phyloP scores from a whole-genome alignment of 768 basidiomycete species.

The Amanita subjunquillea region DNA sequence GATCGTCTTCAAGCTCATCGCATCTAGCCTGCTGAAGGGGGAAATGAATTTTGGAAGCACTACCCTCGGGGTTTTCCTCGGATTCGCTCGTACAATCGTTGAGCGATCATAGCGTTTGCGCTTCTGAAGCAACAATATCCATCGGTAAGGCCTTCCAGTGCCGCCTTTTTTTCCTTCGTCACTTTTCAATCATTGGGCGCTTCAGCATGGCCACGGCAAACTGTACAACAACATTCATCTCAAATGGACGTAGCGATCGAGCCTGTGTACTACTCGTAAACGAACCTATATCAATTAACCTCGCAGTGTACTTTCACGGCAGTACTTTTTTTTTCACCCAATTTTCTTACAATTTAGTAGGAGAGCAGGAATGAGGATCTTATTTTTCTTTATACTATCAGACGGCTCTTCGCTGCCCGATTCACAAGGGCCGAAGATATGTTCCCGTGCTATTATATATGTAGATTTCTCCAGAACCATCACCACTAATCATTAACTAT shows the following conservation, averaged over 20 bases:
- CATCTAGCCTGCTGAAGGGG: slow-evolving; percentile 15
- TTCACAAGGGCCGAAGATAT: neutral
- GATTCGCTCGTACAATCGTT: slow-evolving; percentile 1
- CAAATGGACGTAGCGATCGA: neutral
- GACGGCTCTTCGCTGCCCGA: no score
- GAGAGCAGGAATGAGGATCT: neutral
- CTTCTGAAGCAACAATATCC: neutral
- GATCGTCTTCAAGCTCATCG: neutral
- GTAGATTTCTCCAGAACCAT: slow-evolving; percentile 3
- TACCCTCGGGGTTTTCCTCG: slow-evolving; percentile 21
- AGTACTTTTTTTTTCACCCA: neutral
- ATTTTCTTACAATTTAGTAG: neutral
- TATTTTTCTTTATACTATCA: neutral
- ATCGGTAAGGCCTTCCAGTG: neutral
- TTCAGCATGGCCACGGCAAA: neutral
- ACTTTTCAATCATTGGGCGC: neutral
- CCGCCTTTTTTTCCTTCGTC: neutral
- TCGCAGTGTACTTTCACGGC: neutral
- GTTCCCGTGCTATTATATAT: slow-evolving; percentile 1
- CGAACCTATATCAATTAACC: neutral
- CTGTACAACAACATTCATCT: neutral
- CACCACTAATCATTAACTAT: neutral
- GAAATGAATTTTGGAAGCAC: slow-evolving; percentile 20
- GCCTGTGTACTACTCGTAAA: slow-evolving; percentile 2
- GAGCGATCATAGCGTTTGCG: no score